A percentile compares a stretch with the other conserved stretches of the same genome.
These are phyloP conservation scores for Pythium sukuiense DNA, from an alignment of 352 stramenopile species.

Conservation along the genomic window DNA sequence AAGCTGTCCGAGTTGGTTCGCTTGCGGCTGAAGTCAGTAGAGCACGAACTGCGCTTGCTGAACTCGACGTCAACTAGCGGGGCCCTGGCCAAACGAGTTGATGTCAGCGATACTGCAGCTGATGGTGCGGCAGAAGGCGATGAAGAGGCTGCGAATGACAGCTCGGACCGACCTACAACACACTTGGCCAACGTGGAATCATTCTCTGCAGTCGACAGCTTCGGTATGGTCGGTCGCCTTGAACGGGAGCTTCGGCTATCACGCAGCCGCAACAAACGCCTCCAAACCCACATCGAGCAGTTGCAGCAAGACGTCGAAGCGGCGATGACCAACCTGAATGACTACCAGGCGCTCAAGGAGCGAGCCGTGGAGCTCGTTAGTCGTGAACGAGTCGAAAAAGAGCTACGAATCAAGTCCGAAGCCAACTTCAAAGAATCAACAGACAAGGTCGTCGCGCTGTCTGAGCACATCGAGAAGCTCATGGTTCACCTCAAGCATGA, in stretches of 20 bases:
- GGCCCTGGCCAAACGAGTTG: neutral
- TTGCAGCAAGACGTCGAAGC: constrained; percentile 58
- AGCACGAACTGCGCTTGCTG: constrained; percentile 57
- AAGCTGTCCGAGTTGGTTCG: constrained; percentile 70
- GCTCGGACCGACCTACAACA: constrained; percentile 5
- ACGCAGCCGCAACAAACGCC: constrained; percentile 72
- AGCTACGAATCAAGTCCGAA: constrained; percentile 75
- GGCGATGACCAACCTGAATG: constrained; percentile 43
- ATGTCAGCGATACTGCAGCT: neutral
- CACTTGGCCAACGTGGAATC: constrained; percentile 60
- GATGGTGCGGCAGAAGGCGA: neutral
- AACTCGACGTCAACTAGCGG: constrained; percentile 18
- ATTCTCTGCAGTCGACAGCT: constrained; percentile 62
- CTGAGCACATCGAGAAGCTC: constrained; percentile 96
- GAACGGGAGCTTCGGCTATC: constrained; percentile 71
- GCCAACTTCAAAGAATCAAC: constrained; percentile 55
- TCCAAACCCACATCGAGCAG: constrained; percentile 45
- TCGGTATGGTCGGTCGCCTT: constrained; percentile 57
- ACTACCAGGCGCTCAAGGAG: constrained; percentile 73
- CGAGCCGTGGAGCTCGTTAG: constrained; percentile 78
- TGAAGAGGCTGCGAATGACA: neutral
- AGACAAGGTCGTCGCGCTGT: constrained; percentile 91
- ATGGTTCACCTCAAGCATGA: constrained; percentile 97
- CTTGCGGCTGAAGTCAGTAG: constrained; percentile 58
- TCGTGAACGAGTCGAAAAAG: constrained; percentile 85